Conservation (phyloP, 257 asterid species). For the Solanum tarapatanum region DNA sequence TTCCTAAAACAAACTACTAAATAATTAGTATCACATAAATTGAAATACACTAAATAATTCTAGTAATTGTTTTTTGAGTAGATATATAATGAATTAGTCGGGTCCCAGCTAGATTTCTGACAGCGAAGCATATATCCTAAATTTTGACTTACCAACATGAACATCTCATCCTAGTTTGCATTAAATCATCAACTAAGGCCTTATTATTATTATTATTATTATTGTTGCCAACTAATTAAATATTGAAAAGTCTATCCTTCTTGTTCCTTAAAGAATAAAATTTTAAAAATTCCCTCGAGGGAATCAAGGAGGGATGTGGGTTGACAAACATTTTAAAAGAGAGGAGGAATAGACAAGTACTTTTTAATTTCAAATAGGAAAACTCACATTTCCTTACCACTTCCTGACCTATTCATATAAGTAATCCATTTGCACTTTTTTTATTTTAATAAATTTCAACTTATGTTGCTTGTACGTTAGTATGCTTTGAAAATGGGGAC, state of each 20-base stretch:
- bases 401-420: neutral
- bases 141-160: neutral
- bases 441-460: neutral
- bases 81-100: neutral
- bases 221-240: neutral
- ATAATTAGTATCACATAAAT: neutral
- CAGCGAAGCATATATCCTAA: neutral
- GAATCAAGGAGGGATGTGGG: neutral
- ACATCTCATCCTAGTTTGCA: neutral
- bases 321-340: neutral
- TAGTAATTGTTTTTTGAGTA: neutral
- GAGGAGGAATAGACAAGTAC: neutral
- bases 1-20: neutral
- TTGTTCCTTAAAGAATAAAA: neutral
- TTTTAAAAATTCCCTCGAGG: neutral
- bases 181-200: neutral
- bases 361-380: neutral
- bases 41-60: neutral
- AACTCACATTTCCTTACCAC: neutral
- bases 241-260: neutral
- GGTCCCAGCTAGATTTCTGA: neutral
- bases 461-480: neutral
- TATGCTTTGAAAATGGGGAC: neutral
- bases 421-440: neutral
- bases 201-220: neutral